A percentile compares a stretch with the other conserved stretches of the same genome.
Conservation (phyloP, 345 rosid species). For the Eucalyptus tenuipes region DNA sequence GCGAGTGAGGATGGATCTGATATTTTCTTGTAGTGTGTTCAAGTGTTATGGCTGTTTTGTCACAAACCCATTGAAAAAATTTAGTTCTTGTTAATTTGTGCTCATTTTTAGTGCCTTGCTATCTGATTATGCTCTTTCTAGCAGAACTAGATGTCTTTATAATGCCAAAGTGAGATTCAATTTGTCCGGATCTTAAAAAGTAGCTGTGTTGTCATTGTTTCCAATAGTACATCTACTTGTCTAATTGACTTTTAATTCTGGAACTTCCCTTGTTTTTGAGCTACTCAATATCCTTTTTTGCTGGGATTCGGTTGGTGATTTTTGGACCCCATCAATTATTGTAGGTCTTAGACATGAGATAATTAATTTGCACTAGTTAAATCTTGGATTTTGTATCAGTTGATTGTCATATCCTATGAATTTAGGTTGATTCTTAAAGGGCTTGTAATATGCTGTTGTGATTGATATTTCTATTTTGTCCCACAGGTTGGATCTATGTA, state of each 20-base stretch:
- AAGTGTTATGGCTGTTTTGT: neutral
- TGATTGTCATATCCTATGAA: neutral
- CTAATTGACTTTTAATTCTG: neutral
- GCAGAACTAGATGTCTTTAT: neutral
- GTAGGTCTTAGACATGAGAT: neutral
- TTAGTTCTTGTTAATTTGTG: neutral
- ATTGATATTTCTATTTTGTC: neutral
- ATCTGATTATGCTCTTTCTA: neutral
- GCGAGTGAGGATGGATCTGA: neutral
- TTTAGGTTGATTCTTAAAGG: neutral
- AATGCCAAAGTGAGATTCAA: neutral
- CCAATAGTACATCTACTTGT: neutral
- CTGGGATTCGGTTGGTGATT: neutral
- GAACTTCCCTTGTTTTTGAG: neutral
- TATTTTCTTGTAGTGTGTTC: neutral
- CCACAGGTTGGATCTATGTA: constrained; percentile 92
- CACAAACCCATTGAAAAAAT: neutral
- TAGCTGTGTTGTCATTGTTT: neutral
- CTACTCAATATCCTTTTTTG: neutral
- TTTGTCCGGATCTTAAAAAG: neutral
- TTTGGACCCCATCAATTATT: neutral
- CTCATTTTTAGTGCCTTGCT: neutral
- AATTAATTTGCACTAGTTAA: neutral
- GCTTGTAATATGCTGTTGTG: neutral
- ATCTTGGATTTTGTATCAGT: neutral